Evolutionary conservation across 2,329 filamentous ascomycete species (phyloP), one percentile per base, ranked within the genome.

Genomic region (Metarhizium humberi): DNA sequence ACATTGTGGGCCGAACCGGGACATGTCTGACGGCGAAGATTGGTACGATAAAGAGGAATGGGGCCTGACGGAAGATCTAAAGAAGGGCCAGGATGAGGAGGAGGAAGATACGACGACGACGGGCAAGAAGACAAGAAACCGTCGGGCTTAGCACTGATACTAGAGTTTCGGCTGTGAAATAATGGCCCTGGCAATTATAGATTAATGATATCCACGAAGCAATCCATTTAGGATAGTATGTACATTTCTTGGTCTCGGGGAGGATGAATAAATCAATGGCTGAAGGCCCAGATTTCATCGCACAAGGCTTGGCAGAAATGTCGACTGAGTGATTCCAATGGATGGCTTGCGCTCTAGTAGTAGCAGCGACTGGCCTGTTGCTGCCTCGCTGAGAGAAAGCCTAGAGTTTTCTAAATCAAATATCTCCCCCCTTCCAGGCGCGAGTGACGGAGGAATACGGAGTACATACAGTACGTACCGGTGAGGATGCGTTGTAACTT

Each of bases 11-110:
- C 66, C 74, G 18, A 82, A 84, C 66, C 70, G 84, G 51, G 88
- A 92, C 68, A 85, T 94, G 85, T 91, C 87, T 52, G 90, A 95
- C 66, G 88, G 88, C 11, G 90, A 95, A 73, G 90, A 95, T 67
- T 95, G 88, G 87, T 92, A 91, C 66, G 90, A 95, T 69, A 82
- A 81, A 64, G 86, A 90, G 53, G 87, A 90, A 71, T 92, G 88
- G 88, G 82, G 81, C 0, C 69, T 94, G 51, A 79, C 82, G 8
- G 86, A 88, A 58, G 85, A 88, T 61, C 72, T 92, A 7, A 86
- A 89, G 68, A 94, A 94, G 72, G 89, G 89, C 0, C 85, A 88
- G 63, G 87, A 91, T 58, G 85, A 88, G 65, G 89, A 92, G 64
- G 89, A 94, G 66, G 88, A 92, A 66, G 88, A 91, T 59, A 77